A percentile compares a stretch with the other conserved stretches of the same genome.
Evolutionary conservation across 2,329 filamentous ascomycete genomes (phyloP).

Genomic region (Fusarium pseudocircinatum): DNA sequence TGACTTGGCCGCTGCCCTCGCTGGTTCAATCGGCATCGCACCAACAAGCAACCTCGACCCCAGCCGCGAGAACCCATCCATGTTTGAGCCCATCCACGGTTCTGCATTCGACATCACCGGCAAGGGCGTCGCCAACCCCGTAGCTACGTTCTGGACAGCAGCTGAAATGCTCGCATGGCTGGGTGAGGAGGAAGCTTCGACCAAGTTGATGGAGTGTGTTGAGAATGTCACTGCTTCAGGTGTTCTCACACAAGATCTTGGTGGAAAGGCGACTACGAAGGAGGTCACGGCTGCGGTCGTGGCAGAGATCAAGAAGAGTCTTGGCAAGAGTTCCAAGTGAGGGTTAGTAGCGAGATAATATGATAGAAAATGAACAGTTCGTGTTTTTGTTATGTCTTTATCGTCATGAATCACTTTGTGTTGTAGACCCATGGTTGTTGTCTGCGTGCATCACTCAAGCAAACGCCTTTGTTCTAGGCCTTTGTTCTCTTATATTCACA

Average conservation of each 20-base stretch:
- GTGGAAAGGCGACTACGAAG: constrained; percentile 54
- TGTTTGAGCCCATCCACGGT: constrained; percentile 71
- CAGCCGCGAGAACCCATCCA: constrained; percentile 60
- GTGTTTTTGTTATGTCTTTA: not conserved
- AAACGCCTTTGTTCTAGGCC: not conserved
- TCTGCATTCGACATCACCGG: constrained; percentile 68
- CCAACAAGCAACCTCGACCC: constrained; percentile 76
- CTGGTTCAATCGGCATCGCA: constrained; percentile 77
- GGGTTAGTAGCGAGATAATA: not conserved
- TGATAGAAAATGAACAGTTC: not conserved
- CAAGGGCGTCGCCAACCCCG: constrained; percentile 65
- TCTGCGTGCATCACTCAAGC: too few relatives aligned
- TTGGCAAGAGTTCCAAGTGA: constrained; percentile 12
- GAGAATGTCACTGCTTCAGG: constrained; percentile 63
- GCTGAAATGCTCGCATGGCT: constrained; percentile 68
- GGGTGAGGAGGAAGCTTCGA: constrained; percentile 61
- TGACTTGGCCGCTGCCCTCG: constrained; percentile 74
- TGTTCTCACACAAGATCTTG: constrained; percentile 63
- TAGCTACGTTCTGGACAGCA: constrained; percentile 68
- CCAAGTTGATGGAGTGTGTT: constrained; percentile 60
- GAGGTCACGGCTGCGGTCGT: constrained; percentile 50
- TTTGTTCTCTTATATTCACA: not conserved
- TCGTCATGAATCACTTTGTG: not conserved
- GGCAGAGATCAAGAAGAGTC: constrained; percentile 33
- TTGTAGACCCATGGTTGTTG: too few relatives aligned